phyloP scores from a whole-genome alignment of 805 yeast genomes.

The Starmera amethionina region DNA sequence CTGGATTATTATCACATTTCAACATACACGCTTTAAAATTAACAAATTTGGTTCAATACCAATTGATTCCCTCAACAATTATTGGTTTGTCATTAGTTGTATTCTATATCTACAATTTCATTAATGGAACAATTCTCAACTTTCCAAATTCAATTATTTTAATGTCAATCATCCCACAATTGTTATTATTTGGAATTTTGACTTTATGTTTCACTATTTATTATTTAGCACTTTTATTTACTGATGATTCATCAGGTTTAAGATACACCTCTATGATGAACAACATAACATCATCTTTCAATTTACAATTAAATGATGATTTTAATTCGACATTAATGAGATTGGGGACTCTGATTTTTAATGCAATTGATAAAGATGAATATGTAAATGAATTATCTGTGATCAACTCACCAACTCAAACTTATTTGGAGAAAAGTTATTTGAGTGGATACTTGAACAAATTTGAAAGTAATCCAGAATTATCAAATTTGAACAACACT shows the following conservation, averaged over 20 bases:
- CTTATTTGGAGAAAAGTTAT: conserved; percentile 41
- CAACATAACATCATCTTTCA: conserved; percentile 29
- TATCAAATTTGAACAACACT: neutral
- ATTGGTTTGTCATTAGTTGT: conserved; percentile 44
- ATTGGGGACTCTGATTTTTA: conserved; percentile 51
- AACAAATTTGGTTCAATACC: conserved; percentile 38
- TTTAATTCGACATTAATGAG: conserved; percentile 54
- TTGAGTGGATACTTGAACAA: conserved; percentile 14
- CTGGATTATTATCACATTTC: conserved; percentile 50
- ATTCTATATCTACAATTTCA: conserved; percentile 33
- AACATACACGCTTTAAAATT: conserved; percentile 56
- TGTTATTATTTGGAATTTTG: conserved; percentile 41
- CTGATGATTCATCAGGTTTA: conserved; percentile 28
- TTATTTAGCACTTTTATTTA: conserved; percentile 47
- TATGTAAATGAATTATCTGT: conserved; percentile 50
- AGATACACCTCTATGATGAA: conserved; percentile 25
- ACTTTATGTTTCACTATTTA: conserved; percentile 44
- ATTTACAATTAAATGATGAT: conserved; percentile 42
- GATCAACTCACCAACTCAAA: conserved; percentile 36
- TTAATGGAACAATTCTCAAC: conserved; percentile 29
- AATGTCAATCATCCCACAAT: conserved; percentile 59
- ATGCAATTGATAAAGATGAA: conserved; percentile 58
- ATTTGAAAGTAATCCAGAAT: conserved; percentile 16
- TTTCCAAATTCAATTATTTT: conserved; percentile 45
- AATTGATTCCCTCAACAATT: conserved; percentile 54